These are phyloP conservation scores for Colletotrichum higginsianum DNA, from an alignment of 2,329 filamentous ascomycete species.

Conservation along the genomic window DNA sequence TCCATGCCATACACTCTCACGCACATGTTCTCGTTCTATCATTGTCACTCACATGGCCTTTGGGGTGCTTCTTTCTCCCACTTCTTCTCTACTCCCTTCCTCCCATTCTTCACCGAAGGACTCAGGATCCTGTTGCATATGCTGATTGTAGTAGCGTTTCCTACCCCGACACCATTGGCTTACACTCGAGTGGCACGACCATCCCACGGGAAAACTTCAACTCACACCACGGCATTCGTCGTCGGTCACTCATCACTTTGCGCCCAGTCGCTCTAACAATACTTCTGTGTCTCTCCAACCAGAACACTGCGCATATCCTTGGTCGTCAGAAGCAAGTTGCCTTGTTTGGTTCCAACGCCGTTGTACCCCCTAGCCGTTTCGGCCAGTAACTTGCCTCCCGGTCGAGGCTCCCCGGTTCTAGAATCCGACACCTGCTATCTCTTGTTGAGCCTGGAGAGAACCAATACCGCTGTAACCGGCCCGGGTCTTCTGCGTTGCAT, in stretches of 20 bases:
- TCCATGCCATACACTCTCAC: slow-evolving; percentile 10
- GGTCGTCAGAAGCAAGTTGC: not conserved
- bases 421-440: not conserved
- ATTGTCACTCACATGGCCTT: not conserved
- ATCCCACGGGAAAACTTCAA: slow-evolving; percentile 13
- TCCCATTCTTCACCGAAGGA: slow-evolving; percentile 9
- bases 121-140: slow-evolving; percentile 9
- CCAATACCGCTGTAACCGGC: not conserved
- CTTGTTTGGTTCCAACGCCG: not conserved
- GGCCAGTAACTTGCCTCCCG: slow-evolving; percentile 10
- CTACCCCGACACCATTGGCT: slow-evolving; percentile 14
- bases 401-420: not conserved
- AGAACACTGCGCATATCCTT: slow-evolving; percentile 6
- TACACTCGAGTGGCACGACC: slow-evolving; percentile 6
- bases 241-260: slow-evolving; percentile 4
- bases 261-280: not conserved
- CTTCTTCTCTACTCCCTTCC: not conserved
- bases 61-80: not conserved
- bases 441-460: not conserved
- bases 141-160: slow-evolving; percentile 3
- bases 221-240: slow-evolving; percentile 26
- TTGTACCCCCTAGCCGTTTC: not conserved
- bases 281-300: not conserved
- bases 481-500: not conserved
- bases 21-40: too few relatives aligned